Percentiles rank a stretch among this genome's conserved stretches.
phyloP scores from a whole-genome alignment of 768 basidiomycete genomes.

The Pleurotus ostreatus region DNA sequence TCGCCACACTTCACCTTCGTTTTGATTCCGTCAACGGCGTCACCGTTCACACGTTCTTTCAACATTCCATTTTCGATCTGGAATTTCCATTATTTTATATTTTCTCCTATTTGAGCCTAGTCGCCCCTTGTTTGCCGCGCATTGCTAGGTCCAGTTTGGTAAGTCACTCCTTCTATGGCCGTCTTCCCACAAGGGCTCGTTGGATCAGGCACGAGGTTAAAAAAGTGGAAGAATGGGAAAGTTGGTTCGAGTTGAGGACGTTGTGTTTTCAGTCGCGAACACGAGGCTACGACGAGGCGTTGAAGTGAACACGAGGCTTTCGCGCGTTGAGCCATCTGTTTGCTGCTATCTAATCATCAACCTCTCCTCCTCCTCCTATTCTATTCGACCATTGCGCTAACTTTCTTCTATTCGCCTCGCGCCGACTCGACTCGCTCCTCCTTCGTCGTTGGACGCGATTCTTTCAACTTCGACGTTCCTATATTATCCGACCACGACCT shows the following conservation, averaged over 20 bases:
- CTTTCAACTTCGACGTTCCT: neutral
- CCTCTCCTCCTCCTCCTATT: neutral
- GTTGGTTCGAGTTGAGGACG: constrained; percentile 6
- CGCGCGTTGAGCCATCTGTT: neutral
- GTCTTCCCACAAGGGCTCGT: neutral
- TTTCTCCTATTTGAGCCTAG: neutral
- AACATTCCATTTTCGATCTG: neutral
- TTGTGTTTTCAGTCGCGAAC: constrained; percentile 6
- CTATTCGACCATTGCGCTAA: neutral
- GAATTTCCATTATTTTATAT: neutral
- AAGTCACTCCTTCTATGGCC: neutral
- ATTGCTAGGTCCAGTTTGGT: neutral
- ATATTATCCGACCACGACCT: neutral
- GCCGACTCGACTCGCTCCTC: neutral
- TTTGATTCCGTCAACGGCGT: constrained; percentile 1
- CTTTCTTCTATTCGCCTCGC: neutral
- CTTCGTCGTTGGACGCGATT: neutral
- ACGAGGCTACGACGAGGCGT: constrained; percentile 10
- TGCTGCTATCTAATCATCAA: constrained; percentile 4
- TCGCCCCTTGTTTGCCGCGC: neutral
- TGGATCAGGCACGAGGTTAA: constrained; percentile 4
- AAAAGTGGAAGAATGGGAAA: neutral
- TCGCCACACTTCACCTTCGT: neutral
- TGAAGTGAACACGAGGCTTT: constrained; percentile 3
- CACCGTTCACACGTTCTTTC: neutral